These are phyloP conservation scores for Phytophthora fragariaefolia DNA, from an alignment of 352 stramenopile species.

Conservation along the genomic window DNA sequence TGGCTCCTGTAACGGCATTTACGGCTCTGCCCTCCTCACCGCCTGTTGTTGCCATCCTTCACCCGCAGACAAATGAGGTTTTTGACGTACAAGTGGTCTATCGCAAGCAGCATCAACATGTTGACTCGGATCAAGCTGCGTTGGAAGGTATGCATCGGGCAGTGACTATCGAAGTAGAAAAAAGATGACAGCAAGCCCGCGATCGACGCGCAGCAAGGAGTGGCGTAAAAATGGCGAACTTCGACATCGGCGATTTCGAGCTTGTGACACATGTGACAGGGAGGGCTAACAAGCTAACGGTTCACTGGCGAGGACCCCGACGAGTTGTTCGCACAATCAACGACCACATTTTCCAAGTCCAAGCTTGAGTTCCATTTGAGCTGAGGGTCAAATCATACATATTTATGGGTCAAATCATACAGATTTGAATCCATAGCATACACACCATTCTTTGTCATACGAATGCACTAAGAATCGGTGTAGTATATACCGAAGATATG, in stretches of 20 bases:
- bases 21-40: conserved; percentile 1
- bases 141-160: conserved; percentile 5
- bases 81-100: not conserved
- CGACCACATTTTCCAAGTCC: conserved; percentile 13
- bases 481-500: not conserved
- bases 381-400: not conserved
- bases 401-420: not conserved
- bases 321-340: not conserved
- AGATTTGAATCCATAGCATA: not conserved
- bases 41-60: not conserved
- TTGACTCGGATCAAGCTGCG: not conserved
- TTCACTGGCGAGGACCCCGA: conserved; percentile 4
- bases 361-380: conserved; percentile 2
- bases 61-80: not conserved
- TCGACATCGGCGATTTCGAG: conserved; percentile 2
- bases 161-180: not conserved
- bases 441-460: not conserved
- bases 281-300: not conserved
- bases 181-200: not conserved
- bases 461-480: not conserved
- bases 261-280: not conserved
- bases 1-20: conserved; percentile 4
- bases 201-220: not conserved
- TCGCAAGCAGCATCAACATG: not conserved
- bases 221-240: conserved; percentile 1